These are phyloP conservation scores for Rhizopus delemar DNA, from an alignment of 371 early-diverging fungal genomes.

Conservation along the genomic window DNA sequence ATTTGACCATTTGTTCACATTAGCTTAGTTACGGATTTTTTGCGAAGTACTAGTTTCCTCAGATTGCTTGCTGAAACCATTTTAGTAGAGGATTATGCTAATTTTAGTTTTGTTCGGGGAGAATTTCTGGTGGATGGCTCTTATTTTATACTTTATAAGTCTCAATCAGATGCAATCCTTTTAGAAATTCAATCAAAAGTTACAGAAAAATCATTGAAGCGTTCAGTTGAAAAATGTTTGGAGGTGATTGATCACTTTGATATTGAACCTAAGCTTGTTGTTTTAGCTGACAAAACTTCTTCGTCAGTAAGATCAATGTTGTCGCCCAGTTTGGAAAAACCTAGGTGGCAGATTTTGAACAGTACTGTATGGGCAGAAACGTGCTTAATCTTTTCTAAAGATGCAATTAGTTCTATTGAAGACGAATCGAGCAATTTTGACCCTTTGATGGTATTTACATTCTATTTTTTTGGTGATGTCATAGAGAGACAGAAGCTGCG, in stretches of 20 bases:
- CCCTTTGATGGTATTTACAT: conserved; percentile 10
- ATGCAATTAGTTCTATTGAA: conserved; percentile 16
- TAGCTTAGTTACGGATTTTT: conserved; percentile 13
- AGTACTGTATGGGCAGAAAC: conserved; percentile 14
- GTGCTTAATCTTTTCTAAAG: conserved; percentile 12
- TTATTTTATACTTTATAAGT: conserved; percentile 17
- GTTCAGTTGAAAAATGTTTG: conserved; percentile 16
- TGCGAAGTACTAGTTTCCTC: conserved; percentile 9
- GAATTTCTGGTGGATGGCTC: conserved; percentile 12
- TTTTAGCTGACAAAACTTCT: conserved; percentile 14
- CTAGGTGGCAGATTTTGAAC: conserved; percentile 5
- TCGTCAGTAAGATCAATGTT: conserved; percentile 14
- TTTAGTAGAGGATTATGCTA: conserved; percentile 17
- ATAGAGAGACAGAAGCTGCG: conserved; percentile 22
- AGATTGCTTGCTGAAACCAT: conserved; percentile 16
- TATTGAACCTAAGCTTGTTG: conserved; percentile 16
- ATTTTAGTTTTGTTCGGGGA: conserved; percentile 16
- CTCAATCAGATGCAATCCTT: conserved; percentile 17
- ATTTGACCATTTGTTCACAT: conserved; percentile 11
- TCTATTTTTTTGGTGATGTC: conserved; percentile 17
- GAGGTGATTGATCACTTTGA: conserved; percentile 9
- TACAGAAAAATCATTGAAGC: conserved; percentile 11
- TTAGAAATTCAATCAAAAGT: conserved; percentile 11
- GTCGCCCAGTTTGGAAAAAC: conserved; percentile 9
- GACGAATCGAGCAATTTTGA: conserved; percentile 12